These are phyloP conservation scores for Blastobotrys indianensis DNA, from an alignment of 1,139 yeast genomes.

Conservation along the genomic window DNA sequence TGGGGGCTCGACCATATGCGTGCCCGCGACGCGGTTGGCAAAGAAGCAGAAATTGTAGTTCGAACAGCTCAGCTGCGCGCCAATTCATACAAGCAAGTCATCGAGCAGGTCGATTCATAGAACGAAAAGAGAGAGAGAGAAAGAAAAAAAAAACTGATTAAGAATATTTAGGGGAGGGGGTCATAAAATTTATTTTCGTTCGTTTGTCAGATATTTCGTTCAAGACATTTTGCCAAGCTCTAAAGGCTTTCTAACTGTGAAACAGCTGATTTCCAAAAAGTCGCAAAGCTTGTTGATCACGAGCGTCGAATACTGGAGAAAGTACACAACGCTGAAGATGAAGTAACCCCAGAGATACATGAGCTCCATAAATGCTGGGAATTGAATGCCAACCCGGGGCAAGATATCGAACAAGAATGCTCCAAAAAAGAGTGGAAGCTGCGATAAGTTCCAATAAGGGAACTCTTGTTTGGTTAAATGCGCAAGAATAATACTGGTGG, in stretches of 20 bases:
- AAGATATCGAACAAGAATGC: constrained; percentile 33
- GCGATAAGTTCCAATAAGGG: constrained; percentile 43
- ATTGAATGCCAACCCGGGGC: constrained; percentile 26
- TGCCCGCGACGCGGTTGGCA: constrained; percentile 54
- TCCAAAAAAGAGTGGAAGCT: constrained; percentile 34
- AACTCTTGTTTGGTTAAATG: constrained; percentile 65
- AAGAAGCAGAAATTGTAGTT: constrained; percentile 56
- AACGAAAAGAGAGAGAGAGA: background rate
- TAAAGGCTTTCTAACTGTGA: constrained; percentile 28
- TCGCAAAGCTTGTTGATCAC: constrained; percentile 35
- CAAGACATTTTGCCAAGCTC: constrained; percentile 9
- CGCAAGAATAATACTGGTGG: constrained; percentile 50
- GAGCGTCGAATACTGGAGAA: constrained; percentile 31
- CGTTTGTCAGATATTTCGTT: background rate
- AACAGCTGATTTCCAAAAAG: constrained; percentile 36
- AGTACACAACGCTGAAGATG: constrained; percentile 29
- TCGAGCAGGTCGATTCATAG: constrained; percentile 19
- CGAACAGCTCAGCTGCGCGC: constrained; percentile 67
- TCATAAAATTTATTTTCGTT: background rate
- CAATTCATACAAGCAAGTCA: constrained; percentile 44
- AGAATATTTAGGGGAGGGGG: background rate
- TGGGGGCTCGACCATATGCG: constrained; percentile 65
- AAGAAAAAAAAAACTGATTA: too few species aligned
- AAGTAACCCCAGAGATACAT: constrained; percentile 32
- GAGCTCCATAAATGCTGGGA: constrained; percentile 26